A percentile compares a stretch with the other conserved stretches of the same genome.
Conservation (phyloP, 1,139 yeast species). For the Candida anutae region DNA sequence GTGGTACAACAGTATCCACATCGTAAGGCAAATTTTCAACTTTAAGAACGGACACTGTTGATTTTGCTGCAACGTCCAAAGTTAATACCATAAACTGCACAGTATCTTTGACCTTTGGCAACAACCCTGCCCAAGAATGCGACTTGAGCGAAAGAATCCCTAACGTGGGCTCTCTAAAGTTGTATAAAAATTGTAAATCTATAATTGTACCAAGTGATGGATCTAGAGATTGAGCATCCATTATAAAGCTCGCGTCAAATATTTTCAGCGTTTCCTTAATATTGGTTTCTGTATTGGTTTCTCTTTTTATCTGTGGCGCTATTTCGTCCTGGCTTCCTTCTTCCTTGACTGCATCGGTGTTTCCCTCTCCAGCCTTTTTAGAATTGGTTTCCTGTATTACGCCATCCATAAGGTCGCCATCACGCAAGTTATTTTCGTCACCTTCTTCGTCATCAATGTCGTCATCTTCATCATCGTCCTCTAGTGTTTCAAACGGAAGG, state of each 20-base stretch:
- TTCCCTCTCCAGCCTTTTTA: slow-evolving; percentile 2
- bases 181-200: slow-evolving; percentile 61
- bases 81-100: slow-evolving; percentile 56
- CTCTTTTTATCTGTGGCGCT: not conserved
- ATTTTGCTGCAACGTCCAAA: slow-evolving; percentile 52
- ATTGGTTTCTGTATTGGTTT: slow-evolving; percentile 1
- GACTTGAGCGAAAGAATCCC: slow-evolving; percentile 61
- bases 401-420: not conserved
- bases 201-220: slow-evolving; percentile 51
- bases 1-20: slow-evolving; percentile 53
- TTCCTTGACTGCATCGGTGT: slow-evolving; percentile 8
- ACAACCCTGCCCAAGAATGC: slow-evolving; percentile 71
- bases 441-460: slow-evolving; percentile 25
- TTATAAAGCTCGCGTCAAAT: slow-evolving; percentile 47
- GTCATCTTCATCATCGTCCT: slow-evolving; percentile 37
- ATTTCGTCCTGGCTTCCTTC: slow-evolving; percentile 1
- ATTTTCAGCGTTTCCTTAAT: slow-evolving; percentile 8
- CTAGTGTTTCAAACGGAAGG: slow-evolving; percentile 52
- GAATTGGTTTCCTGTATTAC: slow-evolving; percentile 2
- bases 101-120: slow-evolving; percentile 57
- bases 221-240: slow-evolving; percentile 52
- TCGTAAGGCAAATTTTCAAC: slow-evolving; percentile 70
- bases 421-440: slow-evolving; percentile 5
- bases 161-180: slow-evolving; percentile 73
- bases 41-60: slow-evolving; percentile 62